phyloP scores from a whole-genome alignment of 352 stramenopile genomes.

The Pseudoperonospora humuli region DNA sequence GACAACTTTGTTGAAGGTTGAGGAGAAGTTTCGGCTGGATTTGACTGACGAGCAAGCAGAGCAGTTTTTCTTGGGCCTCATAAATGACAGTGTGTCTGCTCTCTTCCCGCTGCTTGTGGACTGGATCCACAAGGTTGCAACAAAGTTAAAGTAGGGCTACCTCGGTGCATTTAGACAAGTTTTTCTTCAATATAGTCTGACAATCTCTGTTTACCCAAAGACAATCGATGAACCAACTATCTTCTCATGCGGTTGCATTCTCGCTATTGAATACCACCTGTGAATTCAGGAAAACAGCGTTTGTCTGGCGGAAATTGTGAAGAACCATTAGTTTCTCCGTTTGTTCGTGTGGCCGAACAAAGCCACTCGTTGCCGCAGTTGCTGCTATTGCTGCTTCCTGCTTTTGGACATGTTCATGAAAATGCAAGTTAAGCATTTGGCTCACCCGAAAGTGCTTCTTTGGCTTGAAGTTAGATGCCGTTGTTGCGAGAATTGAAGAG shows the following conservation, averaged over 20 bases:
- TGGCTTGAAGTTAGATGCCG: slow-evolving; percentile 2
- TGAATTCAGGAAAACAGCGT: slow-evolving; percentile 29
- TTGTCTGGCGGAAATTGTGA: slow-evolving; percentile 52
- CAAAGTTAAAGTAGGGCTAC: slow-evolving; percentile 41
- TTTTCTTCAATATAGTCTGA: slow-evolving; percentile 6
- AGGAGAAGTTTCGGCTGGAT: slow-evolving; percentile 96
- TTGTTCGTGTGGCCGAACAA: slow-evolving; percentile 4
- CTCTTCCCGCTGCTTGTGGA: slow-evolving; percentile 86
- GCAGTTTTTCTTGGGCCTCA: slow-evolving; percentile 94
- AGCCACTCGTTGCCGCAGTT: slow-evolving; percentile 10
- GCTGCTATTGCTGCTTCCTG: slow-evolving; percentile 13
- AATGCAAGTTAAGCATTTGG: slow-evolving; percentile 38
- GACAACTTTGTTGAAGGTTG: slow-evolving; percentile 84
- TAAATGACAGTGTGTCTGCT: slow-evolving; percentile 92
- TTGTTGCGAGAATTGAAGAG: slow-evolving; percentile 1
- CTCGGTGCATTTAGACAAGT: slow-evolving; percentile 4
- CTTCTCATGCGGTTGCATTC: slow-evolving; percentile 11
- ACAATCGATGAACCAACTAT: slow-evolving; percentile 16
- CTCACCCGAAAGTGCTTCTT: slow-evolving; percentile 23
- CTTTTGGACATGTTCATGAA: slow-evolving; percentile 28
- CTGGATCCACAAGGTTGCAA: slow-evolving; percentile 83
- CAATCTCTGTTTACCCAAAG: neutral
- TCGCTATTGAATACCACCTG: slow-evolving; percentile 29
- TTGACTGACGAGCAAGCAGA: slow-evolving; percentile 97
- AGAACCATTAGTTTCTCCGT: slow-evolving; percentile 30